Evolutionary conservation across 1,139 yeast species (phyloP), one percentile per base, ranked within the genome.

Genomic region (Pichia sp.): DNA sequence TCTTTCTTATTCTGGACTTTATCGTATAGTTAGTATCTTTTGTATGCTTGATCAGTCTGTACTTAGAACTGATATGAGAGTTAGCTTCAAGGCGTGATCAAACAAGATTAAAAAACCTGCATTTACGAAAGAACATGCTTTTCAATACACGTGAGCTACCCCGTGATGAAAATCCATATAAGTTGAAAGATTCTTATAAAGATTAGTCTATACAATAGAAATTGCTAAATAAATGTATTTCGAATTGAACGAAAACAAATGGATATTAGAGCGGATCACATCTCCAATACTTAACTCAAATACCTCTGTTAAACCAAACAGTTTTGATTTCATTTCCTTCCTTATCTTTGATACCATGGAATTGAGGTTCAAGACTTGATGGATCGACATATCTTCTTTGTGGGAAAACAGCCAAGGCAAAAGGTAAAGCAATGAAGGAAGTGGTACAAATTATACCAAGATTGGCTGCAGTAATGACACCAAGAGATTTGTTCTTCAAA

Each of bases 381-480:
- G 81, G 83, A 28, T 71, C 64, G 50, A 90, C 71, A 32, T 66
- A 68, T 57, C 86, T 80, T 59, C 84, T 77, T 65, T 90, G 97
- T 4, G 98, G 98, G 77, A 92, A 92, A 3, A 88, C 85, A 2
- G 90, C 98, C 59, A 92, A 71, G 0, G 98, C 97, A 68, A 92
- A 86, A 10, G 98, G 98, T 55, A 92, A 73, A 0, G 83, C 97
- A 32, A 78, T 80, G 56, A 92, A 81, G 3, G 96, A 82, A 1
- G 97, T 90, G 16, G 75, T 75, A 43, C 90, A 81, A 56, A 92
- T 87, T 54, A 92, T 70, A 11, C 95, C 97, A 44, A 92, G 71
- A 59, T 90, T 92, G 29, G 81, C 81, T 36, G 74, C 60, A 10
- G 85, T 81, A 56, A 84, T 88, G 5, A 77, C 68, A 29, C 80